Evolutionary conservation across 164 flowering plant genomes (phyloP), one percentile per base, ranked within the genome.

Genomic region (Vitis amurensis): DNA sequence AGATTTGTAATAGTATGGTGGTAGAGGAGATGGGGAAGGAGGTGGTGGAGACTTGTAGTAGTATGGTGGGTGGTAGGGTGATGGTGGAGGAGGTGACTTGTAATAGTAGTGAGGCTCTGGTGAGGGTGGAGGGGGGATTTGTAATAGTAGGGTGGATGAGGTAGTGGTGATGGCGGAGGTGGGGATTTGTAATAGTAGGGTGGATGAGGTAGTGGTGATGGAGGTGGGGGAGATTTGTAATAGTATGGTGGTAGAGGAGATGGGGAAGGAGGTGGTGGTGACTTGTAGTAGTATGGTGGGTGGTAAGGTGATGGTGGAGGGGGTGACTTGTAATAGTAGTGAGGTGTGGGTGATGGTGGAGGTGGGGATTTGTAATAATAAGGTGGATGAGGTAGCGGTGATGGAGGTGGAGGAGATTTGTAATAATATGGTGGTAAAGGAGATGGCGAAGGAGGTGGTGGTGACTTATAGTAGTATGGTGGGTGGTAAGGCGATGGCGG

Each of bases 221-320:
- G 77, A 4, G 77, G 83, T 23, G 82, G 78, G 7, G 83, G 83
- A 0, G 83, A 80, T 52, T 76, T 79, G 66, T 79, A 79, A 15
- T 16, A 9, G 59, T 79, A 79, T 0, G 72, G 61, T 1, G 76
- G 63, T 17, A 74, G 72, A 5, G 73, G 77, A 7, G 76, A 50
- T 7, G 74, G 59, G 16, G 69, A 55, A 1, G 79, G 50, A 1
- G 82, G 82, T 8, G 82, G 76, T 17, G 83, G 83, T 0, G 83
- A 79, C 17, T 76, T 79, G 70, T 76, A 76, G 47, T 31, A 8
- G 47, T 76, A 76, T 2, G 74, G 53, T 2, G 77, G 79, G 3
- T 73, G 71, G 77, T 3, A 77, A 9, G 76, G 68, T 57, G 48
- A 61, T 61, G 64, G 57, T 1, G 30, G 56, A n/a, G 68, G 58